Conservation (phyloP, 495 filamentous ascomycete species). For the Lophium mytilinum region DNA sequence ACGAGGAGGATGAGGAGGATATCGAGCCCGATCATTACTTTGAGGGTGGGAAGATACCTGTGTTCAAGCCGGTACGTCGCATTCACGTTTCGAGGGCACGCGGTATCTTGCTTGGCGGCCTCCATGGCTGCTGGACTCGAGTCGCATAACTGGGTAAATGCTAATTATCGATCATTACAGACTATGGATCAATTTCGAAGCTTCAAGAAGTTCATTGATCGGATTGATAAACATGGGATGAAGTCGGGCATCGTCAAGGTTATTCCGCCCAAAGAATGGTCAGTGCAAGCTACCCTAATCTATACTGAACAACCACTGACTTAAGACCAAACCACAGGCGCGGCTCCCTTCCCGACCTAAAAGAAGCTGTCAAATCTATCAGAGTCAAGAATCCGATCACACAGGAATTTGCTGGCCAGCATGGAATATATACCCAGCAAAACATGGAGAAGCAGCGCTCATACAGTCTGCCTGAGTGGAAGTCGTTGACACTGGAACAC, state of each 20-base stretch:
- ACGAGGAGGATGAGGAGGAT: conserved; percentile 60
- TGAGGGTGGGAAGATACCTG: conserved; percentile 74
- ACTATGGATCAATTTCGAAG: conserved; percentile 89
- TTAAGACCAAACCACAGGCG: conserved; percentile 39
- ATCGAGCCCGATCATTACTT: conserved; percentile 80
- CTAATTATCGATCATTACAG: conserved; percentile 30
- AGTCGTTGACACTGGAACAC: conserved; percentile 78
- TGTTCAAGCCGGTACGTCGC: conserved; percentile 79
- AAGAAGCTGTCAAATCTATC: conserved; percentile 82
- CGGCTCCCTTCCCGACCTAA: conserved; percentile 64
- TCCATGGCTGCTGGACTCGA: not conserved
- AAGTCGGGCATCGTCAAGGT: conserved; percentile 93
- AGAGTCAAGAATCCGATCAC: conserved; percentile 94
- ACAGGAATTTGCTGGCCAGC: conserved; percentile 91
- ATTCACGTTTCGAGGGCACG: conserved; percentile 1
- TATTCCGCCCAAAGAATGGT: conserved; percentile 92
- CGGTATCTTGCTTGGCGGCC: not conserved
- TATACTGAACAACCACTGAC: not conserved
- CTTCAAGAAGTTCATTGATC: conserved; percentile 81
- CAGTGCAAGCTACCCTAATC: conserved; percentile 29
- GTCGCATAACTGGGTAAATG: not conserved
- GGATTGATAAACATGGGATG: conserved; percentile 92
- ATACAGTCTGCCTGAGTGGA: conserved; percentile 96
- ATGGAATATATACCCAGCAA: conserved; percentile 89
- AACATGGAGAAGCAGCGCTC: conserved; percentile 92